Evolutionary conservation across 306 rosid genomes (phyloP).

Genomic region (Sicyos edulis): DNA sequence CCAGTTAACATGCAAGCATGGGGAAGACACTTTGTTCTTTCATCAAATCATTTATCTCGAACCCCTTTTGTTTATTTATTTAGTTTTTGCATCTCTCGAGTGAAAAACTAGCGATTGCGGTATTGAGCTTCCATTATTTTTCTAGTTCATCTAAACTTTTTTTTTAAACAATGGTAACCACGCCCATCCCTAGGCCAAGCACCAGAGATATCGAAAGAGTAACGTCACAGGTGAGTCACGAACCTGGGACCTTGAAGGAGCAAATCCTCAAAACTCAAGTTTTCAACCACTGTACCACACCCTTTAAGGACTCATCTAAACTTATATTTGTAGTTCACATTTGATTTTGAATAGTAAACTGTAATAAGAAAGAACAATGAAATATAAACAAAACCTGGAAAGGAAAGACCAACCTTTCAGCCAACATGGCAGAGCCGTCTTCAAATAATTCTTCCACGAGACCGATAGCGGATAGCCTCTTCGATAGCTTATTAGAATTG

Average conservation of each 20-base stretch:
- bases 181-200: too few relatives aligned
- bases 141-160: too few relatives aligned
- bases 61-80: neutral
- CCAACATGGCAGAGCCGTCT: conserved; percentile 99
- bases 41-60: neutral
- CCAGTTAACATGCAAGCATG: neutral
- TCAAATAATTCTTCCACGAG: conserved; percentile 88
- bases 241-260: too few relatives aligned
- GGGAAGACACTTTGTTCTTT: neutral
- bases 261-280: too few relatives aligned
- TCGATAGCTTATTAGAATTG: conserved; percentile 53
- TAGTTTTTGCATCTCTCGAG: neutral
- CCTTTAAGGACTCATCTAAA: too few relatives aligned
- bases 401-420: conserved; percentile 61
- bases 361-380: neutral
- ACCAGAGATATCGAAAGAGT: too few relatives aligned
- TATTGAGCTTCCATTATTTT: too few relatives aligned
- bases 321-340: too few relatives aligned
- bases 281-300: too few relatives aligned
- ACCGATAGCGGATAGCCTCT: conserved; percentile 75
- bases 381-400: neutral
- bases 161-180: too few relatives aligned
- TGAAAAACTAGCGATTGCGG: too few relatives aligned
- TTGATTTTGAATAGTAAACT: neutral
- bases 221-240: too few relatives aligned